Conservation (phyloP, 2,329 filamentous ascomycete species). For the Colletotrichum gigasporum region DNA sequence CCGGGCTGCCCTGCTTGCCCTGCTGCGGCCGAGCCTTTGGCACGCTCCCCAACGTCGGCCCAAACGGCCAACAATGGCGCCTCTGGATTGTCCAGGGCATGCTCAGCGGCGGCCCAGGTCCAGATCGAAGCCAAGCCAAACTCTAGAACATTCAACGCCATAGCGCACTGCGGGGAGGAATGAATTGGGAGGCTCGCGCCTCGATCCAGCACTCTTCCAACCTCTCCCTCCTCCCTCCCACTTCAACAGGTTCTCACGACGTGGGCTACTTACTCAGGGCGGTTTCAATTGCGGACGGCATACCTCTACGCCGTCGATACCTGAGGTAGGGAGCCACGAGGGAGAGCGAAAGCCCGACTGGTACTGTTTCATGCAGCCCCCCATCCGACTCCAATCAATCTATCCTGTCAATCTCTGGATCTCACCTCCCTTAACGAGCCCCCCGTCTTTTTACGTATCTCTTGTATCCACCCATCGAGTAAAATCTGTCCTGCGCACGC, state of each 20-base stretch:
- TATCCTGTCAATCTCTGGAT: slow-evolving; percentile 25
- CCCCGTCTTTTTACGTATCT: slow-evolving; percentile 17
- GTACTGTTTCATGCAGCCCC: slow-evolving; percentile 11
- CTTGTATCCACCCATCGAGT: slow-evolving; percentile 13
- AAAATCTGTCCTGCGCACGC: slow-evolving; percentile 26
- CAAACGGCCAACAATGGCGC: slow-evolving; percentile 15
- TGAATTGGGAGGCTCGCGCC: slow-evolving; percentile 23
- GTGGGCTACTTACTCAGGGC: not conserved
- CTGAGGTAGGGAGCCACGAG: slow-evolving; percentile 17
- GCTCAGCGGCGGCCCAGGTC: not conserved
- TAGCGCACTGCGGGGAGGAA: slow-evolving; percentile 12
- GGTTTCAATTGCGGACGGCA: slow-evolving; percentile 11
- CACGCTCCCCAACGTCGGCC: slow-evolving; percentile 25
- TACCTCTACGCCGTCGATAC: slow-evolving; percentile 14
- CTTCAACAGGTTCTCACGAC: not conserved
- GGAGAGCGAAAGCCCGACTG: slow-evolving; percentile 13
- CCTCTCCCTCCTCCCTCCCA: not conserved
- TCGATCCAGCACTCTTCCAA: slow-evolving; percentile 9
- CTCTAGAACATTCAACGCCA: slow-evolving; percentile 18
- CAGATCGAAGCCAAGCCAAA: not conserved
- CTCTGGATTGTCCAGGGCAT: not conserved
- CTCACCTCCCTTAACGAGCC: slow-evolving; percentile 4
- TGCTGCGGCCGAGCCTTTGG: slow-evolving; percentile 10
- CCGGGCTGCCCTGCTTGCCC: slow-evolving; percentile 17
- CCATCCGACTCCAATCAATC: slow-evolving; percentile 24